Conservation (phyloP, 768 basidiomycete species). For the Boletus pseudopeckii region DNA sequence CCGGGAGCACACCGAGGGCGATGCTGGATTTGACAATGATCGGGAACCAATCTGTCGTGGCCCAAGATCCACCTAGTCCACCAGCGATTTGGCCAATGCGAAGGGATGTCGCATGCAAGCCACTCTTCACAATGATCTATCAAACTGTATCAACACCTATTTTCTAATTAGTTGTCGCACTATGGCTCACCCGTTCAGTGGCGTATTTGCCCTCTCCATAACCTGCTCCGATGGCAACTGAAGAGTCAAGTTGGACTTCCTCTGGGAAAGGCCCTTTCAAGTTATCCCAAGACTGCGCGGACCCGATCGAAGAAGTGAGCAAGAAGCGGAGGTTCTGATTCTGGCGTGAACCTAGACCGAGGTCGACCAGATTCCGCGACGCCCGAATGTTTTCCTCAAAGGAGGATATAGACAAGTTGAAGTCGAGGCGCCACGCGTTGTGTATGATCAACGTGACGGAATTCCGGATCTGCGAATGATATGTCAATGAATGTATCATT, state of each 20-base stretch:
- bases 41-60: slow-evolving; percentile 46
- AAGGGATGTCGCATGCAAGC: slow-evolving; percentile 35
- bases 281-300: slow-evolving; percentile 31
- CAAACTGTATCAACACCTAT: background rate
- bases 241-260: slow-evolving; percentile 30
- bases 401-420: slow-evolving; percentile 39
- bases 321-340: slow-evolving; percentile 31
- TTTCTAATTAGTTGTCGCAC: background rate
- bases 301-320: slow-evolving; percentile 41
- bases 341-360: slow-evolving; percentile 31
- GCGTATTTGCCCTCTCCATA: slow-evolving; percentile 49
- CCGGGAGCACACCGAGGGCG: slow-evolving; percentile 27
- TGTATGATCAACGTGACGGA: slow-evolving; percentile 39
- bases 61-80: slow-evolving; percentile 41
- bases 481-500: background rate
- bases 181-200: slow-evolving; percentile 33
- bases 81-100: slow-evolving; percentile 48
- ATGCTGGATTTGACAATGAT: slow-evolving; percentile 37
- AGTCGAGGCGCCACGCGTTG: slow-evolving; percentile 45
- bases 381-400: slow-evolving; percentile 41
- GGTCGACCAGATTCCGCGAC: slow-evolving; percentile 34
- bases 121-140: slow-evolving; percentile 38
- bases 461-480: slow-evolving; percentile 25
- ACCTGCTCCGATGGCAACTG: slow-evolving; percentile 37
- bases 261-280: slow-evolving; percentile 34